Conservation (phyloP, 2,329 filamentous ascomycete genomes). For the Metarhizium album region DNA sequence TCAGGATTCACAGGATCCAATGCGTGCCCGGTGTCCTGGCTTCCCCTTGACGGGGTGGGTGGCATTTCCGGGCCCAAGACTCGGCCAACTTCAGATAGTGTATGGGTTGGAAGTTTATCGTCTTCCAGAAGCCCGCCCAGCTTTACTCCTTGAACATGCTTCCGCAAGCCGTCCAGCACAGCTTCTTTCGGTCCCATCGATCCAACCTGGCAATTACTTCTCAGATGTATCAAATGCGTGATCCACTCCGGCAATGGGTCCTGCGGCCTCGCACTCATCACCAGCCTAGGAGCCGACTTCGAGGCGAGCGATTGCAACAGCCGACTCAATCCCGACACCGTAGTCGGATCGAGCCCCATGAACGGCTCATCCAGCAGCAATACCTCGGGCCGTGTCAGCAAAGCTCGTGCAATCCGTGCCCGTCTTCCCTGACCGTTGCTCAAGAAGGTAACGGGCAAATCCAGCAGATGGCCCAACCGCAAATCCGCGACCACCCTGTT, state of each 20-base stretch:
- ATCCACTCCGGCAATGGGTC: conserved; percentile 86
- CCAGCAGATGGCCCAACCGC: conserved; percentile 54
- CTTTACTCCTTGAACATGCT: conserved; percentile 36
- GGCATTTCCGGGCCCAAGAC: conserved; percentile 21
- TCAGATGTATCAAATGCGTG: conserved; percentile 67
- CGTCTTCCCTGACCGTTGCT: conserved; percentile 89
- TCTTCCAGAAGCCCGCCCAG: conserved; percentile 34
- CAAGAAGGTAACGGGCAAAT: conserved; percentile 77
- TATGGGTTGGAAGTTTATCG: conserved; percentile 34
- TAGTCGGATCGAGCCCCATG: conserved; percentile 87
- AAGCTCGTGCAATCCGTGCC: conserved; percentile 76
- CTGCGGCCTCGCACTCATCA: conserved; percentile 73
- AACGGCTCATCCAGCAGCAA: conserved; percentile 88
- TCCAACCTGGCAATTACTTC: conserved; percentile 53
- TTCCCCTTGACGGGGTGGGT: conserved; percentile 2
- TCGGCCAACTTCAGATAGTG: conserved; percentile 39
- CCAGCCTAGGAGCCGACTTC: conserved; percentile 55
- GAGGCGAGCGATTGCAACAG: conserved; percentile 60
- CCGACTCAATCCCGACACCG: conserved; percentile 58
- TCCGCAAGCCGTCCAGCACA: conserved; percentile 44
- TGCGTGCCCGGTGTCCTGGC: conserved; percentile 9
- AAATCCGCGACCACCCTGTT: conserved; percentile 58
- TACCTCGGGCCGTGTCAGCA: conserved; percentile 69
- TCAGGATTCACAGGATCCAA: conserved; percentile 14
- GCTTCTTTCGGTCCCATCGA: conserved; percentile 54